Evolutionary conservation across 371 early-diverging fungal genomes (phyloP), one percentile per base, ranked within the genome.

Genomic region (Capniomyces stellatus): DNA sequence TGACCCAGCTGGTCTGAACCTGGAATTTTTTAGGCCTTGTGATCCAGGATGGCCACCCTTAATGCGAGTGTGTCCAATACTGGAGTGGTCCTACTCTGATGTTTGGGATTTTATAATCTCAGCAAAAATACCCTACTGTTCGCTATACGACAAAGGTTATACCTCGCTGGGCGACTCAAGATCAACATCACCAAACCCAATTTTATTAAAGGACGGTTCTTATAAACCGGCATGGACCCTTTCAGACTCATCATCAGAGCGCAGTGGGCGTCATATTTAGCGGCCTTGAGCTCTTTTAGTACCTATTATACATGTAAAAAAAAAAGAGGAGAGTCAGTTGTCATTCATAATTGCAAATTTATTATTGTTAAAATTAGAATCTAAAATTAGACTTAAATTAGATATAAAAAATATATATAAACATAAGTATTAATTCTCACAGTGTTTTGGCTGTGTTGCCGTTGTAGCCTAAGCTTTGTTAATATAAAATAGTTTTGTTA

Each of bases 101-200:
- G 71, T 96, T 31, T 96, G 97, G 97, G 73, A 71, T 3, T 89
- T 79, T 58, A 67, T 94, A 56, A 62, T 66, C 19, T 52, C 55
- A 23, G 63, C 82, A n/a, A 64, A 71, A 23, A 77, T 93, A 39
- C 85, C 82, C 27, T 92, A 92, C 66, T 96, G 95, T 65, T 70
- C 71, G 1, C 74, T 94, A 27, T 96, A 96, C 62, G 90, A 94
- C 59, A 57, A 76, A 59, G 94, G 91, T 77, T 96, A 92, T 61
- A 96, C 97, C n/a, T 92, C 93, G 1, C 69, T 96, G 31, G 97
- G 94, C 23, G 82, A 87, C 30, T 77, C 75, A 49, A 75, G 81
- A 49, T 82, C 87, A 54, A 96, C 97, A 6, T 61, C 72, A 22
- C 87, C 82, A 2, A 96, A 96, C 65, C 94, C 93, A 22, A 57